A percentile compares a stretch with the other conserved stretches of the same genome.
Conservation (phyloP, 2,329 filamentous ascomycete genomes). For the Fusarium goolgardi region DNA sequence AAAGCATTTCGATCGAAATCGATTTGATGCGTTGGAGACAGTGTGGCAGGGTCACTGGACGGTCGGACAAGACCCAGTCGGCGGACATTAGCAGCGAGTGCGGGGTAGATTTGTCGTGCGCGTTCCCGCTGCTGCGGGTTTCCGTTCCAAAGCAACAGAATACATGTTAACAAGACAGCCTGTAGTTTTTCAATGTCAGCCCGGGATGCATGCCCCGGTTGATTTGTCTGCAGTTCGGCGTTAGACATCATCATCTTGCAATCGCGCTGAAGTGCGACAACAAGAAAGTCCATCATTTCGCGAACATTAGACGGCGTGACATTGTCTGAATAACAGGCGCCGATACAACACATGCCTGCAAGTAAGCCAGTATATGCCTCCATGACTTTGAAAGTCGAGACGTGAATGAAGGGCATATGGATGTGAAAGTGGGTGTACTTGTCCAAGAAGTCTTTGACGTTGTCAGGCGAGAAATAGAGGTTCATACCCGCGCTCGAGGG, state of each 20-base stretch:
- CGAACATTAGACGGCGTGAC: constrained; percentile 71
- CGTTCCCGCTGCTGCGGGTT: constrained; percentile 72
- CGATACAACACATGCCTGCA: constrained; percentile 77
- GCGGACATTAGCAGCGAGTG: constrained; percentile 68
- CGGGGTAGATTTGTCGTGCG: constrained; percentile 68
- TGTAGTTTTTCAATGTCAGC: constrained; percentile 74
- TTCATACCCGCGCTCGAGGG: constrained; percentile 67
- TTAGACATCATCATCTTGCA: constrained; percentile 60
- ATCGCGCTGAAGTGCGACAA: constrained; percentile 68
- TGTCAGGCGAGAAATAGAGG: constrained; percentile 73
- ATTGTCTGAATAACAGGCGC: constrained; percentile 78
- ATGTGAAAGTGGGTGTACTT: constrained; percentile 78
- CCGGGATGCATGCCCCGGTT: constrained; percentile 47
- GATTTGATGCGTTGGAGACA: constrained; percentile 71
- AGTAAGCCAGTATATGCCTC: constrained; percentile 75
- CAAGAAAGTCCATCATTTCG: constrained; percentile 74
- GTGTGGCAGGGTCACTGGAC: constrained; percentile 60
- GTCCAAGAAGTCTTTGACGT: constrained; percentile 76
- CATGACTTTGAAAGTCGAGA: constrained; percentile 75
- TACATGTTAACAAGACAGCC: constrained; percentile 70
- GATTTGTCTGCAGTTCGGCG: constrained; percentile 35
- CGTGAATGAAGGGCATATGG: constrained; percentile 79
- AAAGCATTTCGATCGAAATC: constrained; percentile 60
- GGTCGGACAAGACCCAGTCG: constrained; percentile 67
- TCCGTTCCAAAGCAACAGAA: constrained; percentile 76